phyloP scores from a whole-genome alignment of 768 basidiomycete genomes.

The Rhizopogon vinicolor region DNA sequence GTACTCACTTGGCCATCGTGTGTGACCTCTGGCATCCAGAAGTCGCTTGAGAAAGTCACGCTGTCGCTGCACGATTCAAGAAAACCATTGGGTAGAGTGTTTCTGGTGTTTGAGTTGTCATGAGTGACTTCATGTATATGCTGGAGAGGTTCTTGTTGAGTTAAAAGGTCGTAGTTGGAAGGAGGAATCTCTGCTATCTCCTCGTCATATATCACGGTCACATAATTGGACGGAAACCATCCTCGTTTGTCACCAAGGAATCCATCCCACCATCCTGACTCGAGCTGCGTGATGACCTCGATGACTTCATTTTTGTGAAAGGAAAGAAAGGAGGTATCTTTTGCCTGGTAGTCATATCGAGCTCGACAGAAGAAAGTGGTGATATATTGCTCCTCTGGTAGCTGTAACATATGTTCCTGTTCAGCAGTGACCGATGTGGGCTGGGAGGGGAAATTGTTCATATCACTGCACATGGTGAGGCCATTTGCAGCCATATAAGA shows the following conservation, averaged over 20 bases:
- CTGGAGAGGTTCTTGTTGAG: constrained; percentile 9
- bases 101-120: background rate
- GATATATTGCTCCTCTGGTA: constrained; percentile 54
- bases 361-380: constrained; percentile 88
- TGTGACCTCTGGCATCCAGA: constrained; percentile 89
- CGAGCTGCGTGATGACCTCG: constrained; percentile 86
- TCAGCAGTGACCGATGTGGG: constrained; percentile 12
- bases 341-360: constrained; percentile 85
- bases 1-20: constrained; percentile 74
- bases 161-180: constrained; percentile 21
- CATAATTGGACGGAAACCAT: constrained; percentile 98
- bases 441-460: constrained; percentile 10
- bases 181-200: constrained; percentile 65
- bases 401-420: constrained; percentile 12
- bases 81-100: constrained; percentile 35
- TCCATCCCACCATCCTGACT: constrained; percentile 99
- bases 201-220: constrained; percentile 70
- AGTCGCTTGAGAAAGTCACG: constrained; percentile 55
- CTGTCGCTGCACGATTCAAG: constrained; percentile 27
- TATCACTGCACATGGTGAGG: constrained; percentile 15
- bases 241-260: constrained; percentile 85
- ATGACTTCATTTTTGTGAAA: constrained; percentile 88
- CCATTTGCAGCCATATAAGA: constrained; percentile 21
- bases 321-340: constrained; percentile 84
- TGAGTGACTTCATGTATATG: constrained; percentile 11